Evolutionary conservation across 768 basidiomycete species (phyloP), one percentile per base, ranked within the genome.

Genomic region (Lactarius trivialis): DNA sequence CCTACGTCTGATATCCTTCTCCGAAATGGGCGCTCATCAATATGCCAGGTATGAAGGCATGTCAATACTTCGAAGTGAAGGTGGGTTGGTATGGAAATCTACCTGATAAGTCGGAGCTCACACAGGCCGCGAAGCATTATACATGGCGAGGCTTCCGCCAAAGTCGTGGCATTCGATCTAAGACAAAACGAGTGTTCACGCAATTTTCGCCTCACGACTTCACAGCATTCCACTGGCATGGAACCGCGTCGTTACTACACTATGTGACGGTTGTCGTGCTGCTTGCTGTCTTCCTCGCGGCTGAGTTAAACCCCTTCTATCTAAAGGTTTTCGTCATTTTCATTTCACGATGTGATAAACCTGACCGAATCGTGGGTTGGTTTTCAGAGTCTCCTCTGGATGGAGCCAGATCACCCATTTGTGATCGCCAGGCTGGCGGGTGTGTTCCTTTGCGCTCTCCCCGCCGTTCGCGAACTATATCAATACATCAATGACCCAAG

Each of bases 191-290:
- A 24, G 88, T 92, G 41, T 74, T 93, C 45, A 88, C 83, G 64
- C 91, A 93, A 69, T 91, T 93, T 71, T 89, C 89, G 9, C 91
- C 91, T 14, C 88, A 90, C 63, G 91, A 92, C 68, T 93, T 89
- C 75, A 93, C 90, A 19, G 82, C 88, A 11, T 93, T 93, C 78
- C 84, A 89, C 70, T 93, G 91, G 91, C 91, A 86, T 67, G 82
- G 82, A 32, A 88, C 90, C 2, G 84, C 88, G 9, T 78, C 79
- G 39, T 89, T 91, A 70, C 76, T 80, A 48, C 85, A 91, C 73
- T 93, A 89, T 70, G 73, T 85, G 64, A 82, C 81, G 0, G 91
- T 93, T 37, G 88, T 93, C 17, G 67, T 88, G 30, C 77, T 93
- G 51, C 81, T 93, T 39, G 84, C 85, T 6, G 84, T 86, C 32